Evolutionary conservation across 352 stramenopile genomes (phyloP), one percentile per base, ranked within the genome.

Genomic region (Pythium utonaiense): DNA sequence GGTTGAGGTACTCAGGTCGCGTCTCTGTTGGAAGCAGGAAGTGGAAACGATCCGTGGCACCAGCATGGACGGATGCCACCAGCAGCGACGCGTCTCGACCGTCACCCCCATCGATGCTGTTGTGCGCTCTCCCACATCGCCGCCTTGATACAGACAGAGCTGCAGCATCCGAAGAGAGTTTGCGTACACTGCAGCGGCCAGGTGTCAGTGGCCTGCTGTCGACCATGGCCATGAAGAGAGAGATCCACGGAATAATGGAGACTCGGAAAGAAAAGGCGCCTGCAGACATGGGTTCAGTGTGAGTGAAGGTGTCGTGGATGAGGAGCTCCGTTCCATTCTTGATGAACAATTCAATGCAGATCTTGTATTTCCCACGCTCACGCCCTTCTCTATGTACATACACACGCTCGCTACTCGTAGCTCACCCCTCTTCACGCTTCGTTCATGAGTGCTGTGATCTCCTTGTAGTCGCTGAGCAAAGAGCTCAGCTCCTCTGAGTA

Each of bases 391-490:
- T 47, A 47, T 47, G 40, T 19, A 47, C 40, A 45, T 9, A 22
- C 16, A n/a, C n/a, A n/a, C n/a, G n/a, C n/a, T n/a, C n/a, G n/a
- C n/a, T n/a, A n/a, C n/a, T n/a, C n/a, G n/a, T n/a, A n/a, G n/a
- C n/a, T n/a, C n/a, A n/a, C n/a, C n/a, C 34, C 7, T 27, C 16
- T 34, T 27, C 49, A 59, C 9, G 24, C 53, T 48, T 88, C 80
- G 55, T 77, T 87, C 67, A 83, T 71, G 30, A 88, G 73, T 24
- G 78, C 68, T n/a, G 80, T 77, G 66, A 88, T 83, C 64, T 91
- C 77, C 59, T 91, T 91, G 72, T 89, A 91, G 57, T 91, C 81
- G 28, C 75, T 60, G 28, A 91, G 73, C 10, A 88, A 65, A 9
- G 73, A 69, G 48, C 74, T 83, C 36, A 89, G 66, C 57, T 91